Evolutionary conservation across 2,329 filamentous ascomycete species (phyloP).

Genomic region (Triangularia setosa): DNA sequence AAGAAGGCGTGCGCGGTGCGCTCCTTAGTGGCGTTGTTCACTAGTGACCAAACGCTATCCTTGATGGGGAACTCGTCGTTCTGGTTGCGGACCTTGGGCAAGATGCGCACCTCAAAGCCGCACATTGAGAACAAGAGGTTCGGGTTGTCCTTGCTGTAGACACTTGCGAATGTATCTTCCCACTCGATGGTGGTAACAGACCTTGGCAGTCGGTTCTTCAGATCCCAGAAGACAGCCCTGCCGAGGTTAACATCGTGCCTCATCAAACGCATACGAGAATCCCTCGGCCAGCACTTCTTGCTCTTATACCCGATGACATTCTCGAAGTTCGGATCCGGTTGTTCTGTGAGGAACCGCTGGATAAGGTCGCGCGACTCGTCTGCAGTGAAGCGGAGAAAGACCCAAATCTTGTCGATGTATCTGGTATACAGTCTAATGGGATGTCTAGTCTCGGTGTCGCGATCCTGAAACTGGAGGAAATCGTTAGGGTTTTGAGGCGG

Average conservation of each 20-base stretch:
- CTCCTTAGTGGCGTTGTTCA: slow-evolving; percentile 95
- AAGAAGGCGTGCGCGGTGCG: slow-evolving; percentile 95
- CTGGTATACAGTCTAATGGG: slow-evolving; percentile 96
- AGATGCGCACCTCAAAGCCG: slow-evolving; percentile 92
- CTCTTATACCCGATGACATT: slow-evolving; percentile 99
- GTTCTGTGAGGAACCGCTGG: slow-evolving; percentile 94
- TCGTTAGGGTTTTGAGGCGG: slow-evolving; percentile 93
- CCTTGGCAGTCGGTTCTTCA: slow-evolving; percentile 92
- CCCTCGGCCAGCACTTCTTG: slow-evolving; percentile 98
- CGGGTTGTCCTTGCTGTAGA: slow-evolving; percentile 96
- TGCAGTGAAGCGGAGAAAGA: slow-evolving; percentile 88
- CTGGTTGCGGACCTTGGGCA: slow-evolving; percentile 91
- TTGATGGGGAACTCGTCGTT: slow-evolving; percentile 97
- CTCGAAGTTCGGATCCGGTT: slow-evolving; percentile 97
- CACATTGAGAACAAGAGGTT: slow-evolving; percentile 97
- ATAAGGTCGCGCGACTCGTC: slow-evolving; percentile 96
- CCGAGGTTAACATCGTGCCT: slow-evolving; percentile 97
- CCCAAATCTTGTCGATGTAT: slow-evolving; percentile 98
- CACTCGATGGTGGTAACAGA: slow-evolving; percentile 97
- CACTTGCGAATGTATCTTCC: slow-evolving; percentile 97
- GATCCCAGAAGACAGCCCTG: slow-evolving; percentile 95
- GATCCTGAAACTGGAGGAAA: slow-evolving; percentile 93
- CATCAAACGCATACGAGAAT: slow-evolving; percentile 97
- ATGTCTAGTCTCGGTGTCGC: slow-evolving; percentile 85
- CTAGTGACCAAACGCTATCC: slow-evolving; percentile 96